Evolutionary conservation across 164 flowering plant genomes (phyloP).

Genomic region (Euptelea pleiosperma): DNA sequence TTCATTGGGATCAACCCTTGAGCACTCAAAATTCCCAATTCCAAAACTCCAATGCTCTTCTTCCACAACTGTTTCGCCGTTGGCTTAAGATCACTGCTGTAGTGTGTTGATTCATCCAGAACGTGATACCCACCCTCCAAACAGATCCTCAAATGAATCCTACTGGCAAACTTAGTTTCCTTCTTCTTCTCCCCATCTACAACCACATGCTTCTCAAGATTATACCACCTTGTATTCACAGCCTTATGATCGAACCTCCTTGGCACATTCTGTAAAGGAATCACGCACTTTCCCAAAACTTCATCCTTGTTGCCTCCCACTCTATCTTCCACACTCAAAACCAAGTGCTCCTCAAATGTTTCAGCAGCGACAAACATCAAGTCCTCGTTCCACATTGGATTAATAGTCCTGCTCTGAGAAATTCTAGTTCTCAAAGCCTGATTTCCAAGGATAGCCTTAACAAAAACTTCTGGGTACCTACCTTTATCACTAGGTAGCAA

Average conservation of each 20-base stretch:
- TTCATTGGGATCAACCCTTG: slow-evolving; percentile 42
- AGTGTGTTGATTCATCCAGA: slow-evolving; percentile 49
- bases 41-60: slow-evolving; percentile 47
- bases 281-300: slow-evolving; percentile 29
- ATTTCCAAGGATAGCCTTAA: slow-evolving; percentile 35
- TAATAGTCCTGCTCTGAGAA: slow-evolving; percentile 22
- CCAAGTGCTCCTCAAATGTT: slow-evolving; percentile 55
- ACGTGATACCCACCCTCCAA: slow-evolving; percentile 67
- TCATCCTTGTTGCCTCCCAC: slow-evolving; percentile 34
- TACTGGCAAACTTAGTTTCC: slow-evolving; percentile 26
- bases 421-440: slow-evolving; percentile 29
- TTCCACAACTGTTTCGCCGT: slow-evolving; percentile 44
- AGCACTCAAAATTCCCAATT: slow-evolving; percentile 54
- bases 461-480: slow-evolving; percentile 33
- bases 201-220: slow-evolving; percentile 33
- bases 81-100: slow-evolving; percentile 53
- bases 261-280: slow-evolving; percentile 32
- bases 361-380: slow-evolving; percentile 54
- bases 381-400: slow-evolving; percentile 61
- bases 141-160: slow-evolving; percentile 43
- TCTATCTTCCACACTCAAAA: slow-evolving; percentile 42
- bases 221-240: slow-evolving; percentile 37
- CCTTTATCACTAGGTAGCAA: slow-evolving; percentile 29
- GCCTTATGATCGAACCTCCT: slow-evolving; percentile 33
- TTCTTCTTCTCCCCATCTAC: slow-evolving; percentile 24